Evolutionary conservation across 768 basidiomycete species (phyloP).

Genomic region (Boletus pseudo-olivaceus): DNA sequence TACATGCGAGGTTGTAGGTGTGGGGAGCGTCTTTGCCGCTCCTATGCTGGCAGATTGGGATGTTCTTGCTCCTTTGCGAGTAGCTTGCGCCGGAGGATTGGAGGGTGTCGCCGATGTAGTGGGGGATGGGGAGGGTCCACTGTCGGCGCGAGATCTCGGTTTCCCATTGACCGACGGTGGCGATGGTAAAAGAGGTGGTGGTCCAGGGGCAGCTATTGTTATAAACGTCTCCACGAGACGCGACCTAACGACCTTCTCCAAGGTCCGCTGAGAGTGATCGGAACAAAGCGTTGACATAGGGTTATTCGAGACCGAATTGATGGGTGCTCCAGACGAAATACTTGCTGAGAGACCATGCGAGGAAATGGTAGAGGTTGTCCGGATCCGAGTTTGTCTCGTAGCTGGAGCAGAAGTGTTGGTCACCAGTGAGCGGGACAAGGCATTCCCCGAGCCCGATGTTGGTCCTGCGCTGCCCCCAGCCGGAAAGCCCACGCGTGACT

Average conservation of each 20-base stretch:
- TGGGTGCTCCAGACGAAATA: slow-evolving; percentile 3
- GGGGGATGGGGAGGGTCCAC: slow-evolving; percentile 19
- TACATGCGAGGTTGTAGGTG: slow-evolving; percentile 1
- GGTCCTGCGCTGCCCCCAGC: slow-evolving; percentile 16
- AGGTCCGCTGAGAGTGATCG: slow-evolving; percentile 61
- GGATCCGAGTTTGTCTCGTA: slow-evolving; percentile 38
- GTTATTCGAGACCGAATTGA: slow-evolving; percentile 8
- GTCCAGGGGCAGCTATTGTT: slow-evolving; percentile 45
- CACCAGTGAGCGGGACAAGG: slow-evolving; percentile 16
- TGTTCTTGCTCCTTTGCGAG: slow-evolving; percentile 13
- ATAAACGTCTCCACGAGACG: slow-evolving; percentile 79
- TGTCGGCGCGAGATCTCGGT: slow-evolving; percentile 23
- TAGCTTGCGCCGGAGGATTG: slow-evolving; percentile 1
- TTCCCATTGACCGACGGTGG: slow-evolving; percentile 25
- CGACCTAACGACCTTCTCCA: slow-evolving; percentile 69
- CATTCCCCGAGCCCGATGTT: slow-evolving; percentile 7
- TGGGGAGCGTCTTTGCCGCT: slow-evolving; percentile 13
- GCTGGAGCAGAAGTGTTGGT: slow-evolving; percentile 26
- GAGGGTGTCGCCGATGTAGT: background rate
- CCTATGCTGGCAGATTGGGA: slow-evolving; percentile 18
- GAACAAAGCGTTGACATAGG: slow-evolving; percentile 38
- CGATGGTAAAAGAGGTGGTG: slow-evolving; percentile 23
- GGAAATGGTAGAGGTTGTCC: slow-evolving; percentile 55
- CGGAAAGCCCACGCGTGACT: slow-evolving; percentile 44
- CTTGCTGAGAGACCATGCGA: slow-evolving; percentile 22